These are phyloP conservation scores for Croton setiger DNA, from an alignment of 441 rosid species.

Conservation along the genomic window DNA sequence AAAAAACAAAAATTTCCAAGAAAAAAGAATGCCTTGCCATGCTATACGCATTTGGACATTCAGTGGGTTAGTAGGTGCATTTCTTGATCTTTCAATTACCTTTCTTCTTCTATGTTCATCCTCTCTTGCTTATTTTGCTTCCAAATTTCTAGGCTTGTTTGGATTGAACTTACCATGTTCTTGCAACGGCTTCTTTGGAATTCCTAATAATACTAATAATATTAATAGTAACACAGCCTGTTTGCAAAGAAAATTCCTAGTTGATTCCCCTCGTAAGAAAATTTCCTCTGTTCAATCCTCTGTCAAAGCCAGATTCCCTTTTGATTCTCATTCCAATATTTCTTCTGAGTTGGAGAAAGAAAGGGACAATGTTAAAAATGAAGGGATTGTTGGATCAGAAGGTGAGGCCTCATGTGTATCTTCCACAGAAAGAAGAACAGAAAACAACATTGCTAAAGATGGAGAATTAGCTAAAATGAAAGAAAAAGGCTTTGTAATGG, in stretches of 20 bases:
- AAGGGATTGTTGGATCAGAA: conserved; percentile 23
- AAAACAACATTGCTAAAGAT: conserved; percentile 15
- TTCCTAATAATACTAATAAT: conserved; percentile 17
- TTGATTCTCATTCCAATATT: conserved; percentile 26
- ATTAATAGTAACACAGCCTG: conserved; percentile 25
- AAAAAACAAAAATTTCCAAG: not conserved
- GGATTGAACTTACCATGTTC: conserved; percentile 62
- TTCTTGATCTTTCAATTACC: conserved; percentile 60
- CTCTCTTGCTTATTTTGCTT: conserved; percentile 43
- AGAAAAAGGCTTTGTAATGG: conserved; percentile 29
- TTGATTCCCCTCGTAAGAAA: conserved; percentile 34
- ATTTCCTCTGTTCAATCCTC: conserved; percentile 44
- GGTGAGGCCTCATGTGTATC: conserved; percentile 34
- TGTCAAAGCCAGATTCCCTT: conserved; percentile 45
- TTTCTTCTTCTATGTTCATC: conserved; percentile 55
- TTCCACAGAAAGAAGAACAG: conserved; percentile 16
- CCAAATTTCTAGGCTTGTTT: conserved; percentile 51
- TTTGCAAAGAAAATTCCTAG: conserved; percentile 38
- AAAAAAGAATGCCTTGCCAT: conserved; percentile 41
- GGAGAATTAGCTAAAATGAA: conserved; percentile 22
- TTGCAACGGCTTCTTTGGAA: conserved; percentile 49
- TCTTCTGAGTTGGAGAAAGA: conserved; percentile 17
- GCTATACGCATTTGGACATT: conserved; percentile 63
- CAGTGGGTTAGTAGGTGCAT: conserved; percentile 57
- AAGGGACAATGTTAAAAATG: conserved; percentile 12